A percentile compares a stretch with the other conserved stretches of the same genome.
phyloP scores from a whole-genome alignment of 192 early-diverging fungal species.

The Backusella morwellensis region DNA sequence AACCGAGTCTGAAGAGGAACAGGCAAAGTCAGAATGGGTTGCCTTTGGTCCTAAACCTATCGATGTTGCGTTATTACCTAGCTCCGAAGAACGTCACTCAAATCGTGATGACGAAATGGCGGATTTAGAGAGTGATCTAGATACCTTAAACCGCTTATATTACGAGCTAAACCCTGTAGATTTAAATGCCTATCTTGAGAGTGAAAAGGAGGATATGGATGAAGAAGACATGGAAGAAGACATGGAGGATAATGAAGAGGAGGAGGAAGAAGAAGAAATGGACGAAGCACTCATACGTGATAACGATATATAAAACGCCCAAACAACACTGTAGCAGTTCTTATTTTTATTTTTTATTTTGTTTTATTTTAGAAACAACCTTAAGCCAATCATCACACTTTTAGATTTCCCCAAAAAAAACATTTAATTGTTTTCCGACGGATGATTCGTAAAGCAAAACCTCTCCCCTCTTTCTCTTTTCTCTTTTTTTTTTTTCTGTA shows the following conservation, averaged over 20 bases:
- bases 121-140: slow-evolving; percentile 22
- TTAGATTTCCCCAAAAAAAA: background rate
- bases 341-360: background rate
- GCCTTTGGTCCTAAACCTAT: slow-evolving; percentile 15
- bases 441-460: background rate
- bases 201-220: background rate
- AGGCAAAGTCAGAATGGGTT: background rate
- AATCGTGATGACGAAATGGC: slow-evolving; percentile 22
- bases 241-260: slow-evolving; percentile 3
- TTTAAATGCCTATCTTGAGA: background rate
- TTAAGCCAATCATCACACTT: background rate
- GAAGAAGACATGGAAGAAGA: slow-evolving; percentile 11
- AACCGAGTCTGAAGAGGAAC: slow-evolving; percentile 1
- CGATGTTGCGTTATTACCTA: slow-evolving; percentile 12
- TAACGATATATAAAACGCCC: background rate
- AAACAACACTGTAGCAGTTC: background rate
- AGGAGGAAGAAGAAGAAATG: background rate
- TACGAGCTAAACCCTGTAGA: slow-evolving; percentile 10
- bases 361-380: slow-evolving; percentile 10
- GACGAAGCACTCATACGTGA: background rate
- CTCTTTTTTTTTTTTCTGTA: slow-evolving; percentile 4
- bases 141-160: slow-evolving; percentile 15
- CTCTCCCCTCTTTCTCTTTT: background rate
- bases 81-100: slow-evolving; percentile 16
- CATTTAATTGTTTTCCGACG: background rate